These are phyloP conservation scores for Xylaria venustula DNA, from an alignment of 495 filamentous ascomycete genomes.

Conservation along the genomic window DNA sequence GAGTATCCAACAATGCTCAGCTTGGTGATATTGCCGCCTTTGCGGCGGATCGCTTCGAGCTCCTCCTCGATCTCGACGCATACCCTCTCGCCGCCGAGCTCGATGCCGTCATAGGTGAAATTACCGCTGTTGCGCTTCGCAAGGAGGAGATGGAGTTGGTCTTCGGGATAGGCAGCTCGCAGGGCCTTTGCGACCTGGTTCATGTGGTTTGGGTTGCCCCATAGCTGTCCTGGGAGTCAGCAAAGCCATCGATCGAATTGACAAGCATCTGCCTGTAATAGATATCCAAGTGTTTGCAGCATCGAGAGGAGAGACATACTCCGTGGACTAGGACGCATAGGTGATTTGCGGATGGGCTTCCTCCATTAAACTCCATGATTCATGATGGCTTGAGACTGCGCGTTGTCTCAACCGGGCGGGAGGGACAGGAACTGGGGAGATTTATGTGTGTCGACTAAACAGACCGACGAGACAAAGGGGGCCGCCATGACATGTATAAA, in stretches of 20 bases:
- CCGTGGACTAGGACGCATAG: slow-evolving; percentile 95
- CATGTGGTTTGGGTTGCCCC: slow-evolving; percentile 90
- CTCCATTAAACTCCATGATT: slow-evolving; percentile 38
- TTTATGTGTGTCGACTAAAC: background rate
- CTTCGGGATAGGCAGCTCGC: slow-evolving; percentile 60
- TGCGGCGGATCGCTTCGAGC: slow-evolving; percentile 59
- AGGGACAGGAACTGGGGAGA: too few species aligned
- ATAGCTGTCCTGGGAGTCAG: slow-evolving; percentile 55
- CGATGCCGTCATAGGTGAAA: slow-evolving; percentile 94
- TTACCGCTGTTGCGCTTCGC: slow-evolving; percentile 76
- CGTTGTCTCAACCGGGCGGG: background rate
- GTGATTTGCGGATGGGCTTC: slow-evolving; percentile 55
- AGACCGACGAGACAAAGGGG: background rate
- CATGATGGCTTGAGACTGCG: background rate
- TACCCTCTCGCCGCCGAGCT: slow-evolving; percentile 84
- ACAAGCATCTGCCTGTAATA: too few species aligned
- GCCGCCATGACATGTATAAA: background rate
- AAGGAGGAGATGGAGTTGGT: slow-evolving; percentile 68
- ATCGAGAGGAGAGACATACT: slow-evolving; percentile 47
- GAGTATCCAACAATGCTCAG: slow-evolving; percentile 88
- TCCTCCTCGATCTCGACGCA: slow-evolving; percentile 84
- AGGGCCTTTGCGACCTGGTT: slow-evolving; percentile 66
- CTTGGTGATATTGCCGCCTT: slow-evolving; percentile 72
- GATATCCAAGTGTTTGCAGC: background rate
- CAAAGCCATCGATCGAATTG: background rate